Conservation (phyloP, 345 rosid genomes). For the Moricandia arvensis region DNA sequence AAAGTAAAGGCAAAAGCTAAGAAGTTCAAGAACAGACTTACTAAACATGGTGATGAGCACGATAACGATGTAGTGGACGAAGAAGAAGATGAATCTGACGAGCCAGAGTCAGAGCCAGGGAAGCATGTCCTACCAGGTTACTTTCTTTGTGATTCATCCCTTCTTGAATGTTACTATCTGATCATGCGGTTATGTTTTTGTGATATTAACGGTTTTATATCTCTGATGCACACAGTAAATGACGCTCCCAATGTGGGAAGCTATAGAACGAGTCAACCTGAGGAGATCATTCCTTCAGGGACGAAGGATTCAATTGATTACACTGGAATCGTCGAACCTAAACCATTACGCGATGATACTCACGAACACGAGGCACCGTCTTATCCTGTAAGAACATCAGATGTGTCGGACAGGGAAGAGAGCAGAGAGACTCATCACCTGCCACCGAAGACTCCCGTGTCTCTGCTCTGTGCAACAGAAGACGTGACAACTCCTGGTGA, state of each 20-base stretch:
- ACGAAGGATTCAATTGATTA: conserved; percentile 10
- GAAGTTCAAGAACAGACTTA: conserved; percentile 63
- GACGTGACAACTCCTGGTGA: conserved; percentile 22
- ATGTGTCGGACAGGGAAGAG: not conserved
- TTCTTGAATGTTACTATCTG: not conserved
- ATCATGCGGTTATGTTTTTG: not conserved
- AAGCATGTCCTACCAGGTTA: not conserved
- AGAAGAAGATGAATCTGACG: conserved; percentile 42
- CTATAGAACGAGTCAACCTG: conserved; percentile 17
- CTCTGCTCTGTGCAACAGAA: not conserved
- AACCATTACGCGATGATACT: not conserved
- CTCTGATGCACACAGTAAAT: not conserved
- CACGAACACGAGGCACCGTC: conserved; percentile 15
- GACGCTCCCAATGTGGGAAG: not conserved
- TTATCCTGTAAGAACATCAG: conserved; percentile 13
- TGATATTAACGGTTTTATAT: not conserved
- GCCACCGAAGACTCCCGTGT: conserved; percentile 23
- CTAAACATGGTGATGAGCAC: conserved; percentile 35
- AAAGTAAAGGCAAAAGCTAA: conserved; percentile 73
- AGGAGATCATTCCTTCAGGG: conserved; percentile 26
- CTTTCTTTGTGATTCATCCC: not conserved
- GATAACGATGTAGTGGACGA: conserved; percentile 39
- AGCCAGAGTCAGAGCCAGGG: not conserved
- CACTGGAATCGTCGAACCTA: conserved; percentile 11
- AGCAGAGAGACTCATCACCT: conserved; percentile 35